Evolutionary conservation across 2,329 filamentous ascomycete species (phyloP), one percentile per base, ranked within the genome.

Genomic region (Colletotrichum sojae): DNA sequence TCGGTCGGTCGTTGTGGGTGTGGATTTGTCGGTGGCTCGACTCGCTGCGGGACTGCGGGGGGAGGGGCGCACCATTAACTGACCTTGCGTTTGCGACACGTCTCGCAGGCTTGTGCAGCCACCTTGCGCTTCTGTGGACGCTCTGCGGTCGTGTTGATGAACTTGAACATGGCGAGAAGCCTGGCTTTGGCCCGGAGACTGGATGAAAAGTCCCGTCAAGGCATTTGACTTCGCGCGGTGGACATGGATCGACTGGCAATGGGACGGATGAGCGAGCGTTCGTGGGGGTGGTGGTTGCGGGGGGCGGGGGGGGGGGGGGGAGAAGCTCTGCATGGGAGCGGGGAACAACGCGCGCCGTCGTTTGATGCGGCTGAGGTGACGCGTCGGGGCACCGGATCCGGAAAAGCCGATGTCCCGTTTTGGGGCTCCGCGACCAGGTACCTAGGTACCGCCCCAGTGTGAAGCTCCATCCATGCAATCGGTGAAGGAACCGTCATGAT

Each of bases 11-110:
- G 31, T 8, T 36, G 9, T 36, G 9, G 49, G n/a, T 53, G 20
- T 25, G 22, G 18, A 20, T 49, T n/a, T 49, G 8, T 22, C n/a
- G n/a, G 20, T 20, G 20, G 43, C 60, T n/a, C 27, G 46, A 9
- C 6, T 15, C 18, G 58, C 18, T 27, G 16, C n/a, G 13, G n/a
- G 3, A 18, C 3, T 4, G 18, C 46, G n/a, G 46, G 20, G 16
- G 20, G 46, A 20, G 20, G 49, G 16, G n/a, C 13, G 16, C 16
- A 18, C 16, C 9, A 4, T 13, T 45, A 5, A 54, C 66, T 59
- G 9, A 72, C 71, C 59, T 72, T 72, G 8, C 71, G 61, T 39
- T 62, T 70, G 13, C 71, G 69, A 45, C 71, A 72, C 20, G 55
- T 63, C 10, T 63, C 67, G 31, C 71, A 72, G 6, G 71, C 71